phyloP scores from a whole-genome alignment of 208 protist genomes.

The Blastocrithidia nonstop region DNA sequence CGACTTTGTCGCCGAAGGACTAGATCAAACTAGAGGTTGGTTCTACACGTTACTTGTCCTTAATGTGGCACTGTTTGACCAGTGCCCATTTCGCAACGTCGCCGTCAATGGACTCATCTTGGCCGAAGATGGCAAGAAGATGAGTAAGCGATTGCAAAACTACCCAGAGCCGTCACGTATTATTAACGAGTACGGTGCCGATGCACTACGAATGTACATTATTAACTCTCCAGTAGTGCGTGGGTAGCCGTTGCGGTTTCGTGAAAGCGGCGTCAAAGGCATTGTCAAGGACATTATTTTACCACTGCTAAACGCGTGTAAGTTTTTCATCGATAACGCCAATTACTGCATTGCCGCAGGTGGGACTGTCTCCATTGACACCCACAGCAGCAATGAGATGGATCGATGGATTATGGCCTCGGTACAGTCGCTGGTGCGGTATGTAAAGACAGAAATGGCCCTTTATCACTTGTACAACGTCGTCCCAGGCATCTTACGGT shows the following conservation, averaged over 20 bases:
- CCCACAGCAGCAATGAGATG: constrained; percentile 91
- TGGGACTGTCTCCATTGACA: constrained; percentile 27
- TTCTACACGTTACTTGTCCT: constrained; percentile 99
- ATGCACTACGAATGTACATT: constrained; percentile 98
- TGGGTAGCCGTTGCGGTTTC: constrained; percentile 94
- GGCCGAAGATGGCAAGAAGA: constrained; percentile 98
- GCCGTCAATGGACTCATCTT: constrained; percentile 99
- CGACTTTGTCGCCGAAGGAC: constrained; percentile 99
- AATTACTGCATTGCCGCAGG: constrained; percentile 44
- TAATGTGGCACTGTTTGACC: constrained; percentile 95
- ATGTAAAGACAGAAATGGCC: constrained; percentile 94
- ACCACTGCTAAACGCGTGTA: constrained; percentile 96
- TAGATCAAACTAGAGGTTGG: constrained; percentile 98
- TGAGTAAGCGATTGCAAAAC: constrained; percentile 99
- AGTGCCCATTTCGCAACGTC: constrained; percentile 97
- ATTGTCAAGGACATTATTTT: constrained; percentile 97
- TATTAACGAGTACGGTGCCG: constrained; percentile 93
- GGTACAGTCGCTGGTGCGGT: constrained; percentile 85
- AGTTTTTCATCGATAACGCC: constrained; percentile 96
- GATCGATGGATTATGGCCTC: constrained; percentile 97
- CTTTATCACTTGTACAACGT: constrained; percentile 98
- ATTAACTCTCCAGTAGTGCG: constrained; percentile 99
- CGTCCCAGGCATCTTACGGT: constrained; percentile 93
- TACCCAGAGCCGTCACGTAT: constrained; percentile 97
- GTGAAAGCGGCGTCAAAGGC: constrained; percentile 85